These are phyloP conservation scores for Hirsutella minnesotensis DNA, from an alignment of 2,329 filamentous ascomycete species.

Conservation along the genomic window DNA sequence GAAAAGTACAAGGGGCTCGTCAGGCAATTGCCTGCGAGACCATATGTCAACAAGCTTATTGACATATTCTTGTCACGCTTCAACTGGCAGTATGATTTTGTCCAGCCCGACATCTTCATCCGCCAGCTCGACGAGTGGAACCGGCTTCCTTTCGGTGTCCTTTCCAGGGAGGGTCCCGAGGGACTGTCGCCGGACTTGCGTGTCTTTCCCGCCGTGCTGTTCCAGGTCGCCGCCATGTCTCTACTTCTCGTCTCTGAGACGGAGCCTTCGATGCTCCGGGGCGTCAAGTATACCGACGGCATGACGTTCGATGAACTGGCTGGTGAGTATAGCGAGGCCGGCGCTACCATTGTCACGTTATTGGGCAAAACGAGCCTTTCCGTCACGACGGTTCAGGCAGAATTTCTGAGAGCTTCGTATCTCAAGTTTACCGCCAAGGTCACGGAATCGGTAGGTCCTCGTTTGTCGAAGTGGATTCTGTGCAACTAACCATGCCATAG, in stretches of 20 bases:
- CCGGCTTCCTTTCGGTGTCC: slow-evolving; percentile 35
- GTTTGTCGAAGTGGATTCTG: neutral
- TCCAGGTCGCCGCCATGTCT: slow-evolving; percentile 44
- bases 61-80: slow-evolving; percentile 43
- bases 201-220: slow-evolving; percentile 47
- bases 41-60: slow-evolving; percentile 42
- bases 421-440: slow-evolving; percentile 48
- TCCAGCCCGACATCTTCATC: slow-evolving; percentile 42
- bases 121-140: slow-evolving; percentile 43
- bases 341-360: slow-evolving; percentile 37
- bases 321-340: slow-evolving; percentile 47
- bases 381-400: slow-evolving; percentile 43
- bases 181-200: slow-evolving; percentile 38
- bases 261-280: slow-evolving; percentile 36
- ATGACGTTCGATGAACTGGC: slow-evolving; percentile 52
- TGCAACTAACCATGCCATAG: slow-evolving; percentile 14
- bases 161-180: slow-evolving; percentile 37
- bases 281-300: slow-evolving; percentile 44
- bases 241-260: slow-evolving; percentile 39
- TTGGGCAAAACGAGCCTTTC: slow-evolving; percentile 46
- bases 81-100: slow-evolving; percentile 45
- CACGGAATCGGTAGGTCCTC: slow-evolving; percentile 35
- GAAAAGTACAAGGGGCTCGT: slow-evolving; percentile 48
- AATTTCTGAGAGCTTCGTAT: slow-evolving; percentile 43
- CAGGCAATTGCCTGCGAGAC: slow-evolving; percentile 42